Conservation (phyloP, 768 basidiomycete genomes). For the Polyporus arcularius region DNA sequence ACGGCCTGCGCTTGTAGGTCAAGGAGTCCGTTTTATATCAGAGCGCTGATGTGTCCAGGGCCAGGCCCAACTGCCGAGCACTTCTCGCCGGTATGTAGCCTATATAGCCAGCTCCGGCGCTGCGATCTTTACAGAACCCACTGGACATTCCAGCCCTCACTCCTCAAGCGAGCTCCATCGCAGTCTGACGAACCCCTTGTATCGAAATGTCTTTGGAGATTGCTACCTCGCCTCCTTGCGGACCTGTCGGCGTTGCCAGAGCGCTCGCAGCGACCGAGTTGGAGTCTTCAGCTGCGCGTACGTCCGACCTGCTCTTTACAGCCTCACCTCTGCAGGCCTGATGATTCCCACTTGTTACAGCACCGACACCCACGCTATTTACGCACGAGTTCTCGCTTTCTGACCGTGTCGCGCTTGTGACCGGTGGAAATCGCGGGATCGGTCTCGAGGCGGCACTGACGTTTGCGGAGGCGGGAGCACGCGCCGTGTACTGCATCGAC, state of each 20-base stretch:
- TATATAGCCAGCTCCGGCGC: no score
- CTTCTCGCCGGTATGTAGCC: no score
- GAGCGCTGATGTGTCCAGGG: no score
- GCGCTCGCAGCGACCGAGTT: constrained; percentile 37
- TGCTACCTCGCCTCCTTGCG: constrained; percentile 50
- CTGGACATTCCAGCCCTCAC: no score
- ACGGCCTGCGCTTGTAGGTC: no score
- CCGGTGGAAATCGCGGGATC: constrained; percentile 50
- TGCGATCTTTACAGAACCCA: no score
- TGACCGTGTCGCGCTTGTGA: constrained; percentile 40
- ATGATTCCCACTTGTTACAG: constrained; percentile 35
- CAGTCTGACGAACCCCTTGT: no score
- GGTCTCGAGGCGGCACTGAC: constrained; percentile 83
- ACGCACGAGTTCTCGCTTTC: constrained; percentile 31
- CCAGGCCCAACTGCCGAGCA: no score
- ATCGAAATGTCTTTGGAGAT: neutral
- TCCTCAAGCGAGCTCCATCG: no score
- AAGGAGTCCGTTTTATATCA: no score
- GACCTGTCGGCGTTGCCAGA: constrained; percentile 62
- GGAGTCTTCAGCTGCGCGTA: constrained; percentile 48
- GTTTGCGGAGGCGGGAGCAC: constrained; percentile 69
- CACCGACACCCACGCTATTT: constrained; percentile 26
- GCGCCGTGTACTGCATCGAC: constrained; percentile 68
- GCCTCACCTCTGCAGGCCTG: neutral
- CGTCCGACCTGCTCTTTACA: neutral